Conservation (phyloP, 345 rosid genomes). For the Reutealis trisperma region DNA sequence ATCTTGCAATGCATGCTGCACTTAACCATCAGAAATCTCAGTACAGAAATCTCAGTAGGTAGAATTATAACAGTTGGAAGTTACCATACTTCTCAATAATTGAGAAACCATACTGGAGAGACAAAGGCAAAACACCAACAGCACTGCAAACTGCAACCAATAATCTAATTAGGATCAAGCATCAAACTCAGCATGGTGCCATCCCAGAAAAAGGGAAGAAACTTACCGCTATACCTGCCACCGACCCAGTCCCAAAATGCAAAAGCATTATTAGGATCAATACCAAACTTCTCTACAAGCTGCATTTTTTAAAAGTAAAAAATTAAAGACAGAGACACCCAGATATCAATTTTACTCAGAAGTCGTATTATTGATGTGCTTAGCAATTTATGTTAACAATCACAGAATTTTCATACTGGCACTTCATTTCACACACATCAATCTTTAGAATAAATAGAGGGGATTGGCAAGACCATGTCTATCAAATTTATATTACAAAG, state of each 20-base stretch:
- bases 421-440: not conserved
- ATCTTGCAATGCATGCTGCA: not conserved
- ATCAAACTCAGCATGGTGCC: conserved; percentile 15
- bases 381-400: not conserved
- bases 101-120: conserved; percentile 89
- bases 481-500: not conserved
- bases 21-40: not conserved
- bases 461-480: not conserved
- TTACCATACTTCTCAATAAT: conserved; percentile 83
- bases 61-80: conserved; percentile 24
- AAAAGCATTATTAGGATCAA: conserved; percentile 95
- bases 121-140: conserved; percentile 91
- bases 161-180: conserved; percentile 22
- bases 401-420: not conserved
- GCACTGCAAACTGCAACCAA: conserved; percentile 93
- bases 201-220: conserved; percentile 15
- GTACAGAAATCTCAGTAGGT: conserved; percentile 1
- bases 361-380: not conserved
- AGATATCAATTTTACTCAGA: not conserved
- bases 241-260: conserved; percentile 99
- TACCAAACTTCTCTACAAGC: conserved; percentile 96
- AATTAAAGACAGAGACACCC: not conserved
- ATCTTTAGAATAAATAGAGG: not conserved
- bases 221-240: conserved; percentile 89
- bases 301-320: conserved; percentile 30